phyloP scores from a whole-genome alignment of 306 rosid genomes.

The Vigna reflexopilosa region DNA sequence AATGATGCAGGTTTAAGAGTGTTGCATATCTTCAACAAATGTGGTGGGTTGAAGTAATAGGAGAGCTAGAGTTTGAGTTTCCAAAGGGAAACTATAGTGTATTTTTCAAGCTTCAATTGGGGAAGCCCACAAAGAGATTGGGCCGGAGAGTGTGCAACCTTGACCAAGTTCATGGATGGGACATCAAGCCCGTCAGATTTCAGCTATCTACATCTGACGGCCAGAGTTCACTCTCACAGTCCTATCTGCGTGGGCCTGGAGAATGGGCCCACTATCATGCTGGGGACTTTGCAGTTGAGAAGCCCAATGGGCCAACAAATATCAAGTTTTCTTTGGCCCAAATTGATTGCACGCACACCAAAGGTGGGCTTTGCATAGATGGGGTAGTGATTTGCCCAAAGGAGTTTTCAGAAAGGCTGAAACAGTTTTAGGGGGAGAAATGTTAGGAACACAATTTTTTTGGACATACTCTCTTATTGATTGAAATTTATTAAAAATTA shows the following conservation, averaged over 20 bases:
- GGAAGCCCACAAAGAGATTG: constrained; percentile 59
- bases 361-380: constrained; percentile 89
- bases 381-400: constrained; percentile 65
- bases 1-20: constrained; percentile 58
- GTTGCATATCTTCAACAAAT: constrained; percentile 86
- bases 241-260: constrained; percentile 57
- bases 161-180: constrained; percentile 91
- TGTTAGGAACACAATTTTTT: no score
- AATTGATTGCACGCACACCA: constrained; percentile 91
- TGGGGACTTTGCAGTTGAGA: constrained; percentile 63
- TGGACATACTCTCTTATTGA: no score
- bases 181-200: constrained; percentile 75
- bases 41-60: constrained; percentile 90
- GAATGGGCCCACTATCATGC: constrained; percentile 68
- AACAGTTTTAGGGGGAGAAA: constrained; percentile 29
- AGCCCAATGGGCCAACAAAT: constrained; percentile 44
- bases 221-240: constrained; percentile 58
- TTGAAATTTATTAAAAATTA: no score
- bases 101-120: constrained; percentile 75
- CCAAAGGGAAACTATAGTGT: constrained; percentile 69
- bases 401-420: constrained; percentile 34
- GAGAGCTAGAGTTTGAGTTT: constrained; percentile 81
- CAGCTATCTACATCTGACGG: constrained; percentile 71
- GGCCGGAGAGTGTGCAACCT: constrained; percentile 61
- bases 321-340: constrained; percentile 81